Base-by-base conservation (phyloP, 2,329 filamentous ascomycete genomes). In the Arthroderma uncinatum region DNA sequence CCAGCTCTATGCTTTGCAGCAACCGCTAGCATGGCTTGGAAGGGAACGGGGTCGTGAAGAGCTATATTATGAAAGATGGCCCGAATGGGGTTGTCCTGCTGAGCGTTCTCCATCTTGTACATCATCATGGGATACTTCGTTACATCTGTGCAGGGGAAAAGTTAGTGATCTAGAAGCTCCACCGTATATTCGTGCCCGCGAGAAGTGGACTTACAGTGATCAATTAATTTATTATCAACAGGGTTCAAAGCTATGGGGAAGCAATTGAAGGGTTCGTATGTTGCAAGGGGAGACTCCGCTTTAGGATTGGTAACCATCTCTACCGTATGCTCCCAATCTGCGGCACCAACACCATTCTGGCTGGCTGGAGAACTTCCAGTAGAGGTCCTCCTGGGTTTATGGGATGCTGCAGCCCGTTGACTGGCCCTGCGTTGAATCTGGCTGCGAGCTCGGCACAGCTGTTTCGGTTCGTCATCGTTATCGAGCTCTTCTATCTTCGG, bases 111-210 rank as follows among this genome's bases (percentile, higher is more conserved):
- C 57, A 69, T 65, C 55, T 68, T 69, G 57, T 69, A 69, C 67
- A 69, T 69, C 66, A 68, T 69, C 28, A 66, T 63, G n/a, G 67
- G 67, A 56, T 69, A 69, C 12, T 63, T 67, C 25, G 65, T 63
- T 39, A 68, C 63, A 62, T 67, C 67, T 69, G 60, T 8, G n/a
- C 1, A 50, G 48, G 23, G 14, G 53, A 30, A 6, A 25, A 44
- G 50, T 36, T 25, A 54, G 39, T 52, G 42, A 55, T 19, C 6
- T 16, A 33, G 30, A 37, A 21, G 25, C 21, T 48, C 10, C 16
- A 10, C 14, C 21, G 5, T 34, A 19, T 14, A 25, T 19, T 21
- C 16, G 1, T 19, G 23, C 2, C n/a, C 25, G 12, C 21, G 7
- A 19, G 21, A 2, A 16, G n/a, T 12, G 2, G 23, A 67, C 64